A percentile compares a stretch with the other conserved stretches of the same genome.
phyloP scores from a whole-genome alignment of 2,329 filamentous ascomycete genomes.

The Fusarium sp. region DNA sequence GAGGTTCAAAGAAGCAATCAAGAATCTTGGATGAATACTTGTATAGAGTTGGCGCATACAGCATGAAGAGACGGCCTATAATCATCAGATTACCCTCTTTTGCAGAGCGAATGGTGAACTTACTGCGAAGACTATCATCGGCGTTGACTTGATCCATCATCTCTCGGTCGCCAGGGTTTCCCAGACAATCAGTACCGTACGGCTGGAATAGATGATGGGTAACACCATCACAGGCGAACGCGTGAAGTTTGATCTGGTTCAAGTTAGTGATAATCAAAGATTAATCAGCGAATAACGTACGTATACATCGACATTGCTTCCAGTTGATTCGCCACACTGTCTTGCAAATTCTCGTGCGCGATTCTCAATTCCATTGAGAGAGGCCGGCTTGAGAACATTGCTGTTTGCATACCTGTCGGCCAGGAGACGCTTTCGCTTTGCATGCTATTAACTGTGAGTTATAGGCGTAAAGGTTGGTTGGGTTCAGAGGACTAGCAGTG shows the following conservation, averaged over 20 bases:
- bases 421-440: constrained; percentile 69
- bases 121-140: constrained; percentile 74
- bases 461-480: accelerated
- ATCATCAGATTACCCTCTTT: not conserved
- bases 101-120: constrained; percentile 35
- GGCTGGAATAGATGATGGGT: constrained; percentile 76
- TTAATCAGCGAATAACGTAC: constrained; percentile 51
- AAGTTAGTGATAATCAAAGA: not conserved
- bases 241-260: constrained; percentile 59
- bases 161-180: constrained; percentile 63
- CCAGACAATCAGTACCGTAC: constrained; percentile 69
- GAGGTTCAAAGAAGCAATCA: constrained; percentile 62
- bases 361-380: constrained; percentile 67
- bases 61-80: constrained; percentile 67
- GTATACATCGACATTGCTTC: constrained; percentile 68
- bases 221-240: constrained; percentile 75
- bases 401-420: constrained; percentile 76
- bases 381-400: constrained; percentile 68
- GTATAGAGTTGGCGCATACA: constrained; percentile 66
- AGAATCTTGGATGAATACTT: constrained; percentile 58
- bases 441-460: constrained; percentile 60
- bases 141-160: constrained; percentile 76
- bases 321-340: constrained; percentile 59
- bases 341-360: constrained; percentile 65
- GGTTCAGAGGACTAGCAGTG: constrained; percentile 51